A percentile compares a stretch with the other conserved stretches of the same genome.
phyloP scores from a whole-genome alignment of 768 basidiomycete genomes.

The Mrakia frigida region DNA sequence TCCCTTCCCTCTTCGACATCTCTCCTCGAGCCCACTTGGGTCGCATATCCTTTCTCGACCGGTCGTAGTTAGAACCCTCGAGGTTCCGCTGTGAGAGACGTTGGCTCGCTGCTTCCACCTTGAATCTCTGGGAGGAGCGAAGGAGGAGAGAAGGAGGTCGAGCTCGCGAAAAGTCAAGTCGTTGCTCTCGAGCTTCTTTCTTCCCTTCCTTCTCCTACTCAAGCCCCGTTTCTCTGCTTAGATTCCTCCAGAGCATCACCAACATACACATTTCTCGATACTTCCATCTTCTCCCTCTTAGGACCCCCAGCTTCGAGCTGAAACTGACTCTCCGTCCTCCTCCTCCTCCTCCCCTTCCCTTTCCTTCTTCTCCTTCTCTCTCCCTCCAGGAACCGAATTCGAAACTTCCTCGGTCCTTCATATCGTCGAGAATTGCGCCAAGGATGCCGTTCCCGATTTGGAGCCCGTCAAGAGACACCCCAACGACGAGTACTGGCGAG shows the following conservation, averaged over 20 bases:
- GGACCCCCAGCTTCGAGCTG: background rate
- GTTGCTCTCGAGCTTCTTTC: background rate
- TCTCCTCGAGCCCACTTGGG: too few relatives aligned
- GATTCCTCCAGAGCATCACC: too few relatives aligned
- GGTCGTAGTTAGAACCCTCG: too few relatives aligned
- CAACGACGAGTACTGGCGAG: background rate
- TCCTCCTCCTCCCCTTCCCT: too few relatives aligned
- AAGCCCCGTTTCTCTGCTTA: too few relatives aligned
- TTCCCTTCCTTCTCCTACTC: background rate
- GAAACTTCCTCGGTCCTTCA: background rate
- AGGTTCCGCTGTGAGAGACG: too few relatives aligned
- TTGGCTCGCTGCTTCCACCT: too few relatives aligned
- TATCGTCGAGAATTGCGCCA: background rate
- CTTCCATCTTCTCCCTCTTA: too few relatives aligned
- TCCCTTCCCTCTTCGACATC: background rate
- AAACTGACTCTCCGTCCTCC: too few relatives aligned
- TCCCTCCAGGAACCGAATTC: background rate
- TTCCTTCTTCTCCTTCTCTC: background rate
- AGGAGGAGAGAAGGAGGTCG: background rate
- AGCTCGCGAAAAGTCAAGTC: background rate
- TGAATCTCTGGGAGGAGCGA: too few relatives aligned
- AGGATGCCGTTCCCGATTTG: background rate
- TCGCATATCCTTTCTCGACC: too few relatives aligned
- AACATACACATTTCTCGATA: background rate
- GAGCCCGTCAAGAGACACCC: background rate